phyloP scores from a whole-genome alignment of 1,284 basidiomycete species.

The Rhodotorula sp. region DNA sequence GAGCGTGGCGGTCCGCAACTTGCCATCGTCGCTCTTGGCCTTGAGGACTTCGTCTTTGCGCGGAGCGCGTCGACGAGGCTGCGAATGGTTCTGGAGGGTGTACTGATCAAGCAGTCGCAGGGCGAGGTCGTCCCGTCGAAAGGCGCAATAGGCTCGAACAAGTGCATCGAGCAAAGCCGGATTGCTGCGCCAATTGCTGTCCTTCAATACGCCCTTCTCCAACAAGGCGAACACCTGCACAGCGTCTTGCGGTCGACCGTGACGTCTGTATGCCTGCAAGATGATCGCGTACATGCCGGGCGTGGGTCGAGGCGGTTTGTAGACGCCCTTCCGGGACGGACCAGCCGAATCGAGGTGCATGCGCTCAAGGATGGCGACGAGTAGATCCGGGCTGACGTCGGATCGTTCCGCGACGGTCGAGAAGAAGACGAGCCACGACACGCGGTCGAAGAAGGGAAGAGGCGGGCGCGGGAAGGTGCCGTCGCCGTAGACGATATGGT shows the following conservation, averaged over 20 bases:
- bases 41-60: not conserved
- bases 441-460: slow-evolving; percentile 8
- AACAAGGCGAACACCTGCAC: slow-evolving; percentile 12
- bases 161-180: slow-evolving; percentile 13
- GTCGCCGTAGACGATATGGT: not conserved
- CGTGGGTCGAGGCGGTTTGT: not conserved
- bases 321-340: not conserved
- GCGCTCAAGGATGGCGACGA: slow-evolving; percentile 7
- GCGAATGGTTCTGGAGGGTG: not conserved
- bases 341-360: not conserved
- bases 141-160: slow-evolving; percentile 7
- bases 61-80: not conserved
- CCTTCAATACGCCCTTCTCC: slow-evolving; percentile 14
- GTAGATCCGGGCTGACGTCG: not conserved
- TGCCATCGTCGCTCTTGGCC: slow-evolving; percentile 5
- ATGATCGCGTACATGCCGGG: slow-evolving; percentile 20
- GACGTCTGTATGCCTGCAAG: slow-evolving; percentile 16
- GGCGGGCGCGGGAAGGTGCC: not conserved
- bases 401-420: not conserved
- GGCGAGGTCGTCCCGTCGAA: slow-evolving; percentile 7
- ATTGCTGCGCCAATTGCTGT: not conserved
- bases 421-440: slow-evolving; percentile 22
- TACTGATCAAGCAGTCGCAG: not conserved
- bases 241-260: not conserved
- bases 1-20: slow-evolving; percentile 38